These are phyloP conservation scores for Physcia stellaris DNA, from an alignment of 495 filamentous ascomycete species.

Conservation along the genomic window DNA sequence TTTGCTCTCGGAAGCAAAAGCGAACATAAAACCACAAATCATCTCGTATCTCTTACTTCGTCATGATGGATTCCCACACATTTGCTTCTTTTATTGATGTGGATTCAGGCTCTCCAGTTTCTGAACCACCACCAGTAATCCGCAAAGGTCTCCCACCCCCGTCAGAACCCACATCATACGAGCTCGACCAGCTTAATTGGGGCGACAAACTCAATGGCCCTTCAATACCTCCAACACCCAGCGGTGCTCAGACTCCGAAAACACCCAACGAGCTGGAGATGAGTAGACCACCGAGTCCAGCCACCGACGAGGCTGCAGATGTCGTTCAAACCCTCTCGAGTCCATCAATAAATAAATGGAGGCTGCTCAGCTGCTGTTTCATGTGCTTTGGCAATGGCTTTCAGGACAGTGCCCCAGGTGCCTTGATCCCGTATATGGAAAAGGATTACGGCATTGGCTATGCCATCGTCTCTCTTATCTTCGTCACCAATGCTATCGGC, in stretches of 20 bases:
- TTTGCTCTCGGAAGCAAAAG: too few species aligned
- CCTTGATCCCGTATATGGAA: slow-evolving; percentile 66
- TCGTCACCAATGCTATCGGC: slow-evolving; percentile 63
- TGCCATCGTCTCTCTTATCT: slow-evolving; percentile 62
- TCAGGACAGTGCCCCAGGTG: slow-evolving; percentile 53
- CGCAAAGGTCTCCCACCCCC: slow-evolving; percentile 21
- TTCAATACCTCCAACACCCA: slow-evolving; percentile 8
- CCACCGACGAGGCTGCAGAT: slow-evolving; percentile 19
- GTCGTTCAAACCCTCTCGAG: slow-evolving; percentile 35
- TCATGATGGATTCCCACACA: slow-evolving; percentile 18
- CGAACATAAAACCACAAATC: too few species aligned
- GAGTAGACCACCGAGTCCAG: slow-evolving; percentile 31
- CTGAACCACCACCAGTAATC: slow-evolving; percentile 21
- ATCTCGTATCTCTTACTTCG: too few species aligned
- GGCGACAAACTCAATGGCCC: slow-evolving; percentile 15
- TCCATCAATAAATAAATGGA: slow-evolving; percentile 37
- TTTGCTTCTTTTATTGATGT: slow-evolving; percentile 24
- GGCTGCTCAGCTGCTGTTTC: slow-evolving; percentile 23
- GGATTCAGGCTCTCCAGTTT: slow-evolving; percentile 19
- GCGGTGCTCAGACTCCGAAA: slow-evolving; percentile 23
- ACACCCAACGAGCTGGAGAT: slow-evolving; percentile 38
- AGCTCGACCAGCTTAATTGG: slow-evolving; percentile 24
- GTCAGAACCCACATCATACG: slow-evolving; percentile 17
- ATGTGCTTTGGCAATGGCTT: slow-evolving; percentile 43
- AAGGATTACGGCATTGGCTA: slow-evolving; percentile 57